Conservation (phyloP, 2,329 filamentous ascomycete species). For the Aspergillus intermedius region DNA sequence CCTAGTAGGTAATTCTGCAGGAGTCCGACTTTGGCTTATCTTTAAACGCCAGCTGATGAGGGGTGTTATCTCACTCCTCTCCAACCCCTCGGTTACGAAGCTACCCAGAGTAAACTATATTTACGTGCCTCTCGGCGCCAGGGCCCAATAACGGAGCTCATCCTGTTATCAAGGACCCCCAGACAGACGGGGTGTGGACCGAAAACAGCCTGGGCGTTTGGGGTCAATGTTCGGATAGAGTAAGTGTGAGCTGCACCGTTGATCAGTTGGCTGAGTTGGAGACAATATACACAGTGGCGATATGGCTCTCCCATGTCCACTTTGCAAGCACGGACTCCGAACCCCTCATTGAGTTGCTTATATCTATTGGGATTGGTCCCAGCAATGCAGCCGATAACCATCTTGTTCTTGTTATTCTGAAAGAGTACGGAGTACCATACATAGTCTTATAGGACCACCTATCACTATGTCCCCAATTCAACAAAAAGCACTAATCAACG, state of each 20-base stretch:
- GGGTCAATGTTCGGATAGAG: background rate
- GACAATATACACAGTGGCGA: background rate
- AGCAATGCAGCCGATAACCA: background rate
- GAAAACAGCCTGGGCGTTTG: background rate
- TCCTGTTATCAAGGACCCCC: background rate
- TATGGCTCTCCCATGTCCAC: background rate
- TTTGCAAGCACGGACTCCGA: background rate
- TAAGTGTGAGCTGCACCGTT: background rate
- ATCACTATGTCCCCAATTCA: conserved; percentile 44
- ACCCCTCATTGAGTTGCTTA: background rate
- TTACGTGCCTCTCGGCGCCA: background rate
- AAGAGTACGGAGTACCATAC: background rate
- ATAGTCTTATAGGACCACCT: background rate
- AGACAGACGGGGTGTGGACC: background rate
- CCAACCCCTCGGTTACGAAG: background rate
- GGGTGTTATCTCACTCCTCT: background rate
- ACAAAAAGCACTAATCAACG: conserved; percentile 46
- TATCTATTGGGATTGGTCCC: background rate
- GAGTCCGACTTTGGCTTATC: background rate
- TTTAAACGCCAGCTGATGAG: background rate
- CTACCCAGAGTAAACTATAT: background rate
- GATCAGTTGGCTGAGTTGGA: background rate
- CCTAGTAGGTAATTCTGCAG: background rate
- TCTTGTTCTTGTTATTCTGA: background rate
- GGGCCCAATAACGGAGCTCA: background rate